Evolutionary conservation across 352 stramenopile species (phyloP).

Genomic region (Halophytophthora batemanensis): DNA sequence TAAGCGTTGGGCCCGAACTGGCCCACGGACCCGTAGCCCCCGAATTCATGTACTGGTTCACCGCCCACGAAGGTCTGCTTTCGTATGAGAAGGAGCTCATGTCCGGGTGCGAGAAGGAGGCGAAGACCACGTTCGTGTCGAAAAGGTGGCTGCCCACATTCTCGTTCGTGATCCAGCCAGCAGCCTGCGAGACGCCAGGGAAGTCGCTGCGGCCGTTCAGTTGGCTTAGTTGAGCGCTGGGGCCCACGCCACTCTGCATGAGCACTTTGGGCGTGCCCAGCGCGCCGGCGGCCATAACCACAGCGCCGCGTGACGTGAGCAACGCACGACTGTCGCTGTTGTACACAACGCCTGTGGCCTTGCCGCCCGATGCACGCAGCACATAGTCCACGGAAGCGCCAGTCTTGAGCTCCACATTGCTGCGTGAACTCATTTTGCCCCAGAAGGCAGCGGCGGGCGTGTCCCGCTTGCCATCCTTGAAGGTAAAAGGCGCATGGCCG

Average conservation of each 20-base stretch:
- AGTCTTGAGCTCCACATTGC: slow-evolving; percentile 55
- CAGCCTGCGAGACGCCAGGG: slow-evolving; percentile 32
- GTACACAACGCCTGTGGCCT: slow-evolving; percentile 49
- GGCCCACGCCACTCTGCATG: slow-evolving; percentile 76
- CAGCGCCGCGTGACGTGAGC: slow-evolving; percentile 40
- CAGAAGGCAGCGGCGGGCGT: slow-evolving; percentile 54
- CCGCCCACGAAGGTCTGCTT: slow-evolving; percentile 24
- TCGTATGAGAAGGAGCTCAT: slow-evolving; percentile 49
- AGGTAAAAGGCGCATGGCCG: slow-evolving; percentile 41
- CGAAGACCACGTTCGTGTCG: slow-evolving; percentile 48
- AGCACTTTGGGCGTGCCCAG: slow-evolving; percentile 80
- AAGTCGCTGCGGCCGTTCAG: slow-evolving; percentile 42
- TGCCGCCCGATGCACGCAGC: slow-evolving; percentile 33
- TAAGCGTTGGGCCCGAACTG: slow-evolving; percentile 45
- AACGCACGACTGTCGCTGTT: slow-evolving; percentile 31
- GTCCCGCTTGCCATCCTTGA: slow-evolving; percentile 57
- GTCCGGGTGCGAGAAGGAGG: slow-evolving; percentile 47
- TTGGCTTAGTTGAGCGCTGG: slow-evolving; percentile 46
- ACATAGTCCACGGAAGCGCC: slow-evolving; percentile 51
- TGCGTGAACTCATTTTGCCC: slow-evolving; percentile 34
- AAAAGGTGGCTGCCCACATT: slow-evolving; percentile 62
- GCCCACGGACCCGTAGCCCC: slow-evolving; percentile 35
- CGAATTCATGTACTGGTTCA: slow-evolving; percentile 54
- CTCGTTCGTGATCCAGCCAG: slow-evolving; percentile 42
- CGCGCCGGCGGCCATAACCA: slow-evolving; percentile 73